Base-by-base conservation (phyloP, 805 yeast species). In the Jamesozyma jinghongensis region DNA sequence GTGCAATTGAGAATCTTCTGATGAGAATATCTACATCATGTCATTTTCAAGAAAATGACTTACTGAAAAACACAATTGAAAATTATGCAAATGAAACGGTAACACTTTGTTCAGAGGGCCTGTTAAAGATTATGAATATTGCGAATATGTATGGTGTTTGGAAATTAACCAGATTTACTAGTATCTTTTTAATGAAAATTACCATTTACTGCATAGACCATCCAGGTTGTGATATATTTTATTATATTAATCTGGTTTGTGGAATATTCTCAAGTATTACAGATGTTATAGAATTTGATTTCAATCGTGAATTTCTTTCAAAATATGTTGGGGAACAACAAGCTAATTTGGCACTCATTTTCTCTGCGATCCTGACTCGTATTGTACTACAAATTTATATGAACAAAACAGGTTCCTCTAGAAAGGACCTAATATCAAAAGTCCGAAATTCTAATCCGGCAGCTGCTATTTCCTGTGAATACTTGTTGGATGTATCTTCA, bases 321-420 rank as follows among this genome's bases (percentile, higher is more conserved):
- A 22, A 22, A 22, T 22, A 22, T 22, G 10, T 22, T 22, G 6
- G 26, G 6, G 26, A 22, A 10, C 26, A 22, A 10, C 26, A 22
- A 22, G 26, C 26, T 22, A 22, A 22, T 22, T 10, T 22, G 26
- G 10, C 26, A 7, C 10, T 33, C 3, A 5, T 12, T 20, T 33
- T 13, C 17, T 5, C 19, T 3, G 5, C 20, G 11, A 33, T 33
- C 13, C 17, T 33, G 8, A 18, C 18, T 18, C 25, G 41, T 5
- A 33, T 38, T 5, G 18, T 32, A 5, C 19, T 38, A 14, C 41
- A 33, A 14, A 27, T 34, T n/a, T 28, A 14, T n/a, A 7, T 33
- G 4, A 19, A 16, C 14, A 6, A 16, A 5, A n/a, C 11, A 4
- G 12, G 18, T 4, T 2, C 26, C 6, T n/a, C 30, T 11, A 5